Percentiles rank a stretch among this genome's conserved stretches.
phyloP scores from a whole-genome alignment of 2,329 filamentous ascomycete species.

The Drechslera avenae region DNA sequence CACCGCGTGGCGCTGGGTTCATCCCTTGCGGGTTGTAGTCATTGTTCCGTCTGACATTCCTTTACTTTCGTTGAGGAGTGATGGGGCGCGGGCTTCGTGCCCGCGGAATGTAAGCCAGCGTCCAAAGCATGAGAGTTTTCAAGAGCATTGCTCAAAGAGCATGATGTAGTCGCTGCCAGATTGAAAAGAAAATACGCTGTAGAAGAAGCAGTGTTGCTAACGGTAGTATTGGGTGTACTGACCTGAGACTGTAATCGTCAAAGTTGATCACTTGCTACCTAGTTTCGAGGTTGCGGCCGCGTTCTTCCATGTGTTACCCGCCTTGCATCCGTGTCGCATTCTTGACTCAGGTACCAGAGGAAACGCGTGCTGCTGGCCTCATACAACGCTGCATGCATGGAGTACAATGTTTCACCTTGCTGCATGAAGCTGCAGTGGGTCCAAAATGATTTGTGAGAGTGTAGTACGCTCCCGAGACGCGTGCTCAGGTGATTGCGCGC shows the following conservation, averaged over 20 bases:
- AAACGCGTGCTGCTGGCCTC: conserved; percentile 23
- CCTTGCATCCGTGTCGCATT: conserved; percentile 42
- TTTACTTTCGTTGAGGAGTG: conserved; percentile 10
- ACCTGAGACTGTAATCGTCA: conserved; percentile 7
- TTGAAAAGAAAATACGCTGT: background rate
- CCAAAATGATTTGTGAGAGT: conserved; percentile 1
- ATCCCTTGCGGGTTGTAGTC: conserved; percentile 41
- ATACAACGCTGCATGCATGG: conserved; percentile 26
- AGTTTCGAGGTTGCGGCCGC: conserved; percentile 10
- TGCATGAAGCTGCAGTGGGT: background rate
- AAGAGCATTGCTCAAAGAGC: background rate
- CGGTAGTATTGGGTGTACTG: background rate
- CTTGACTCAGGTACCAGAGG: conserved; percentile 31
- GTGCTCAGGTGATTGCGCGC: conserved; percentile 24
- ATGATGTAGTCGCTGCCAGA: background rate
- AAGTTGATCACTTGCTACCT: conserved; percentile 14
- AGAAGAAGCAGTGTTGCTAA: background rate
- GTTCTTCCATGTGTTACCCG: conserved; percentile 28
- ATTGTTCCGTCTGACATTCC: conserved; percentile 38
- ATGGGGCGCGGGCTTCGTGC: conserved; percentile 7
- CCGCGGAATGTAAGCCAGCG: conserved; percentile 3
- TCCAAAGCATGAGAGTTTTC: background rate
- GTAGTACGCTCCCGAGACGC: conserved; percentile 17
- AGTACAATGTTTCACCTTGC: conserved; percentile 30
- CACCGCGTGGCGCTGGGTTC: conserved; percentile 20